Evolutionary conservation across 1,284 basidiomycete genomes (phyloP).

Genomic region (Grifola frondosa): DNA sequence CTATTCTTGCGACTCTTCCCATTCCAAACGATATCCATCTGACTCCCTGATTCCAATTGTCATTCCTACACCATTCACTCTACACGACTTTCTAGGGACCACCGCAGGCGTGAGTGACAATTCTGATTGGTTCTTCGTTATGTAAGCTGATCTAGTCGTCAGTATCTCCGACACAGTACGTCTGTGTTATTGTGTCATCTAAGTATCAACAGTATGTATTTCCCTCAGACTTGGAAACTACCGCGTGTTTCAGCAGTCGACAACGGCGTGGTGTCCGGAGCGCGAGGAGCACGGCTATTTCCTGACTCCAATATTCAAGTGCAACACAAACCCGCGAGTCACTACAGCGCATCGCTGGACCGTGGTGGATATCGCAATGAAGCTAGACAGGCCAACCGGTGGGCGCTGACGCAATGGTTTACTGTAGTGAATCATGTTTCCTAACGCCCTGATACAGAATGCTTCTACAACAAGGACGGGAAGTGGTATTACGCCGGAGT

Average conservation of each 20-base stretch:
- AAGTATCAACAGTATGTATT: slow-evolving; percentile 10
- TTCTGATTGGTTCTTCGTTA: neutral
- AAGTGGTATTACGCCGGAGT: slow-evolving; percentile 81
- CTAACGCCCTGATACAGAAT: slow-evolving; percentile 45
- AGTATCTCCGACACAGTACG: slow-evolving; percentile 50
- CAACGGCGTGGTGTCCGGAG: slow-evolving; percentile 74
- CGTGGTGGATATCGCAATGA: slow-evolving; percentile 54
- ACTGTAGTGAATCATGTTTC: neutral
- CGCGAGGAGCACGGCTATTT: slow-evolving; percentile 79
- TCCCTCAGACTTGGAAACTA: slow-evolving; percentile 57
- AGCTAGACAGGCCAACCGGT: slow-evolving; percentile 64
- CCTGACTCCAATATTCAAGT: slow-evolving; percentile 69
- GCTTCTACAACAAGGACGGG: slow-evolving; percentile 74
- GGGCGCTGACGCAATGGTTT: slow-evolving; percentile 2
- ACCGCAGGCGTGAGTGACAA: slow-evolving; percentile 50
- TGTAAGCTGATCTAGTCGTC: neutral
- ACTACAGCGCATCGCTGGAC: slow-evolving; percentile 72
- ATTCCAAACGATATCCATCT: slow-evolving; percentile 61
- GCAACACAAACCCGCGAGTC: slow-evolving; percentile 71
- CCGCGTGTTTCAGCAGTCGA: slow-evolving; percentile 61
- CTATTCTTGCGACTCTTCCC: slow-evolving; percentile 55
- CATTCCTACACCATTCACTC: slow-evolving; percentile 57
- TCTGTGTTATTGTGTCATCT: slow-evolving; percentile 1
- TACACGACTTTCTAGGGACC: slow-evolving; percentile 70
- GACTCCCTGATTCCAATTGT: slow-evolving; percentile 65